Evolutionary conservation across 768 basidiomycete genomes (phyloP), one percentile per base, ranked within the genome.

Genomic region (Ramaria rubella): DNA sequence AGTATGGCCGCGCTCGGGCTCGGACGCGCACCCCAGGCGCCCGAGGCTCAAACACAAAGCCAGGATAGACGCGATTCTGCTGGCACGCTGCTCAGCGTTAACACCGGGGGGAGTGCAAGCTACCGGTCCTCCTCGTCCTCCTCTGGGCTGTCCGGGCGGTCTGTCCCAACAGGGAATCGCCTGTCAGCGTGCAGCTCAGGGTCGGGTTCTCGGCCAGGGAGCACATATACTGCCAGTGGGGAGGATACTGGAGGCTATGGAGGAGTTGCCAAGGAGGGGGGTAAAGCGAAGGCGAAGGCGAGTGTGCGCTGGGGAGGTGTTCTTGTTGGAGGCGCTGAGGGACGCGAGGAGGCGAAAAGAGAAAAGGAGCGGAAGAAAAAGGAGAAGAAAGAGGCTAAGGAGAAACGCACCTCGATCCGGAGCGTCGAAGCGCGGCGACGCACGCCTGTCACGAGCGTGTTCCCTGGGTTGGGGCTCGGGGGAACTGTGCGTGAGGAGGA

Each of bases 1-100:
- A 0, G 67, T 87, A 2, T 84, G 84, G 1, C 60, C 85, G 15
- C 85, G 85, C 0, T 81, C 81, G 1, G 76, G 78, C 5, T 70
- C 77, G 65, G 71, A 81, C 49, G 24, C 17, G 11, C 27, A 29
- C 49, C 27, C 26, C 26, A 9, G 5, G 14, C 19, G 21, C 49
- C 26, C 9, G 21, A 14, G 33, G n/a, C n/a, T n/a, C n/a, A n/a
- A n/a, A n/a, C n/a, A n/a, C 11, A 19, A 27, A 11, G 3, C 44
- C 29, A 26, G 5, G 6, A 9, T n/a, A 14, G 30, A 11, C 17
- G 14, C 9, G 49, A 51, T 15, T 34, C 49, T 17, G 3, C 19
- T 5, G 55, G 44, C 17, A 56, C 55, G 9, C 24, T 56, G n/a
- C 31, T 56, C 3, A 56, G 44, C 24, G 43, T 49, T 31, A 34